Evolutionary conservation across 106 monocot genomes (phyloP), one percentile per base, ranked within the genome.

Genomic region (Allium fistulosum): DNA sequence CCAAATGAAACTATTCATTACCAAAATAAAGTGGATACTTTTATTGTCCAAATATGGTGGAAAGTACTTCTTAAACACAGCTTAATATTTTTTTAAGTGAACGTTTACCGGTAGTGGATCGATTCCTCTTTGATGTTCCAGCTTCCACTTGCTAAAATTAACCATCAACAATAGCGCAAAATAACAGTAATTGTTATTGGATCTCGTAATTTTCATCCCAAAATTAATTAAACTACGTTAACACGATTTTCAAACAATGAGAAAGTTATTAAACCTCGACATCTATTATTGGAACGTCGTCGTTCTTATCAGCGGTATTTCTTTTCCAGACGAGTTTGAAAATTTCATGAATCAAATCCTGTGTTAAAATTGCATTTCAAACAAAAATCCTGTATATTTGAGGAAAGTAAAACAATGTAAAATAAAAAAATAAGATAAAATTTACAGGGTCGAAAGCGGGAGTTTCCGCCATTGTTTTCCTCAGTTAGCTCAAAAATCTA

Each of bases 81-180:
- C 22, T 22, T 22, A 22, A 22, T 22, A 22, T 22, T 22, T 0
- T 22, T 22, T 55, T 1, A 8, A 10, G 49, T 17, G 7, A 17
- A 18, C 18, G 17, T 57, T 5, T 82, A 87, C 87, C 87, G 60
- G 87, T 65, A 71, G 78, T 78, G 26, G 66, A 60, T 4, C 87
- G 80, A 70, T 69, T 84, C 69, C 78, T 88, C 76, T 88, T 88
- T 17, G 81, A 78, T 76, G 83, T 76, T 9, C 80, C 74, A 70
- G 56, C 73, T 53, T 65, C 87, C 14, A 47, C 69, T 80, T 88
- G 78, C 67, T 70, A 69, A 6, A 58, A 37, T 37, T 47, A 53
- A 75, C 14, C 11, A 63, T 11, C 14, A 63, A 72, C 53, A 53
- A 53, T 13, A 16, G 5, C 17, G 37, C 8, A n/a, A 46, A 47